Percentiles rank a stretch among this genome's conserved stretches.
Evolutionary conservation across 192 early-diverging fungal species (phyloP).

Genomic region (Phlyctochytrium arcticum): DNA sequence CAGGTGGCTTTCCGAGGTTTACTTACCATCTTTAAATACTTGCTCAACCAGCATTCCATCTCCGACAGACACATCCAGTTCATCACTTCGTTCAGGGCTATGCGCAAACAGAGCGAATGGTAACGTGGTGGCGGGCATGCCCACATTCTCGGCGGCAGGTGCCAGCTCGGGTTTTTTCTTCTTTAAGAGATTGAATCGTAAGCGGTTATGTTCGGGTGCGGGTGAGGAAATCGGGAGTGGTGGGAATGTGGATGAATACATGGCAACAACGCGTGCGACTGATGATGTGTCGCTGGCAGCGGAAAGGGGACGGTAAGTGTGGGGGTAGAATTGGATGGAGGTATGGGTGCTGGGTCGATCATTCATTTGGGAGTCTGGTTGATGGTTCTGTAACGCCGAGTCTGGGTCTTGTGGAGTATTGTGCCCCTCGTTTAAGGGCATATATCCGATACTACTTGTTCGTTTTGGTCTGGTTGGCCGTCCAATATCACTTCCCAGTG

Average conservation of each 20-base stretch:
- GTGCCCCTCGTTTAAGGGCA: no score
- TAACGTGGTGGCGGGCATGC: not conserved
- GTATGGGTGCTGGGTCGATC: no score
- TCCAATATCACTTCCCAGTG: no score
- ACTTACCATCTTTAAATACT: constrained; percentile 17
- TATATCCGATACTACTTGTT: no score
- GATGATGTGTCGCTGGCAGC: not conserved
- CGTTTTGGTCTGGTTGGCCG: no score
- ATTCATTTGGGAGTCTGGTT: no score
- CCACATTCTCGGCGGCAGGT: not conserved
- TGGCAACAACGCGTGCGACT: not conserved
- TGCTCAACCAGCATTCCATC: constrained; percentile 18
- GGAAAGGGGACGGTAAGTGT: not conserved
- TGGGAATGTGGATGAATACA: not conserved
- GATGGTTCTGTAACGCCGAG: no score
- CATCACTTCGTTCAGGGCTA: constrained; percentile 3
- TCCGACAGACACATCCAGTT: constrained; percentile 3
- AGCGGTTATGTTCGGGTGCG: no score
- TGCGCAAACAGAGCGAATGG: not conserved
- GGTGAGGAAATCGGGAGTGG: no score
- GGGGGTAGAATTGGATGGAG: not conserved
- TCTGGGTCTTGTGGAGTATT: no score
- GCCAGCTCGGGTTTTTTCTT: no score
- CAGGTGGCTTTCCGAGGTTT: not conserved
- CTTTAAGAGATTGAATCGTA: no score